Evolutionary conservation across 768 basidiomycete species (phyloP), one percentile per base, ranked within the genome.

Genomic region (Boletus rubescentipes): DNA sequence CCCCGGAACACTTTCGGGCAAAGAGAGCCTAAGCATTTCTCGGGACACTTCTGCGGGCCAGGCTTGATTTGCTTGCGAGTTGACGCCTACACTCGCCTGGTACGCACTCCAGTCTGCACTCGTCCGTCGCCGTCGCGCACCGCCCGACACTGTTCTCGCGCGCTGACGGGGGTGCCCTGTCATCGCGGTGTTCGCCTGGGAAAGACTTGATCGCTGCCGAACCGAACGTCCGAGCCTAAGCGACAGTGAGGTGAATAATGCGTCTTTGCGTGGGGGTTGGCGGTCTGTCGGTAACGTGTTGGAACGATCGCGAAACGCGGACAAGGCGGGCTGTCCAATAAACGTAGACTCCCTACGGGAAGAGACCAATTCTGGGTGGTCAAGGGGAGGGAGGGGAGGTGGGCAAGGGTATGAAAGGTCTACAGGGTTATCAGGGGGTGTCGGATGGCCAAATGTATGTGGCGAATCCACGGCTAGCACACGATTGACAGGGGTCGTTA

Each of bases 11-110:
- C 5, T 3, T 0, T 55, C 55, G 48, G 60, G 42, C 55, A 85
- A 62, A 31, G 82, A 78, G 26, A 84, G 65, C 35, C 75, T 70
- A 36, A 85, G 60, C 51, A 85, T 79, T 59, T 82, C 79, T 54
- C 76, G 77, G 39, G 83, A 80, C 18, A 85, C 80, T 50, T 79
- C 75, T 5, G 81, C 80, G 51, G 82, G 80, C 85, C 84, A 86
- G 51, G 74, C 75, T 29, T 70, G 74, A 34, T 73, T 73, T 38
- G 55, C 55, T 16, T 45, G 49, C 2, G 66, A 54, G 43, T 55
- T 63, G 34, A 71, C 69, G 4, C 69, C 67, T 14, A 63, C 72
- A 10, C 62, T 69, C 34, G 79, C 83, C 60, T 79, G 78, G 49
- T 74, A 64, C 16, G 82, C 74, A 44, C 74, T 82, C 71, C 80